These are phyloP conservation scores for Agapanthus africanus DNA, from an alignment of 106 monocot species.

Conservation along the genomic window DNA sequence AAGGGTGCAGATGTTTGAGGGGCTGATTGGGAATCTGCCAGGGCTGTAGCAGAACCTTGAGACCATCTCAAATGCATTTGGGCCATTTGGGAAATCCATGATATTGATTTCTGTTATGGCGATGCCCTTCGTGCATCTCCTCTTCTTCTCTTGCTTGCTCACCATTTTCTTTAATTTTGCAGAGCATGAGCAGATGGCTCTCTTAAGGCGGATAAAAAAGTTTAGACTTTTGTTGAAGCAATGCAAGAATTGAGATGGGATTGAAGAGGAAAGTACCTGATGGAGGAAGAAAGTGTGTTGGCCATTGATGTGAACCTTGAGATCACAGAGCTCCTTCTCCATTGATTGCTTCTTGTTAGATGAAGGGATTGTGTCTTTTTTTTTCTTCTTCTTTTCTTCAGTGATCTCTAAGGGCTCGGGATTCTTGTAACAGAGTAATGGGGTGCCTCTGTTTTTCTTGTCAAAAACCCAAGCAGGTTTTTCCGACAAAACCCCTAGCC, in stretches of 20 bases:
- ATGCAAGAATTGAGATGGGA: neutral
- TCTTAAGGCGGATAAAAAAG: conserved; percentile 13
- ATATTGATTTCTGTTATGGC: conserved; percentile 31
- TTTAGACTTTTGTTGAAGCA: neutral
- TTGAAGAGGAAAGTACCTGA: conserved; percentile 30
- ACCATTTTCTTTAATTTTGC: conserved; percentile 42
- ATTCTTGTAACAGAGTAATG: too few species aligned
- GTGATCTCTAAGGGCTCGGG: too few species aligned
- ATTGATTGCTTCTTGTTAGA: too few species aligned
- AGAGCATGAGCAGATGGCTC: conserved; percentile 41
- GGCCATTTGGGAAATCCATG: conserved; percentile 55
- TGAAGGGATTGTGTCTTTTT: too few species aligned
- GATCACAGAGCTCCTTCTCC: conserved; percentile 40
- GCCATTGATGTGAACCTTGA: conserved; percentile 68
- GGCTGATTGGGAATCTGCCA: conserved; percentile 35
- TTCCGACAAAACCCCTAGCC: too few species aligned
- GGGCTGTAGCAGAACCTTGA: conserved; percentile 65
- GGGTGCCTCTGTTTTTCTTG: too few species aligned
- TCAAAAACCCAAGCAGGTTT: too few species aligned
- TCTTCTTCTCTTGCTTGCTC: conserved; percentile 40
- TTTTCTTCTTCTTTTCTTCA: too few species aligned
- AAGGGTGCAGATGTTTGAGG: conserved; percentile 38
- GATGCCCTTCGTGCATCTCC: neutral
- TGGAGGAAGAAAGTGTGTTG: conserved; percentile 54
- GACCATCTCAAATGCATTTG: conserved; percentile 49